These are phyloP conservation scores for Thelonectria rubi DNA, from an alignment of 2,329 filamentous ascomycete species.

Conservation along the genomic window DNA sequence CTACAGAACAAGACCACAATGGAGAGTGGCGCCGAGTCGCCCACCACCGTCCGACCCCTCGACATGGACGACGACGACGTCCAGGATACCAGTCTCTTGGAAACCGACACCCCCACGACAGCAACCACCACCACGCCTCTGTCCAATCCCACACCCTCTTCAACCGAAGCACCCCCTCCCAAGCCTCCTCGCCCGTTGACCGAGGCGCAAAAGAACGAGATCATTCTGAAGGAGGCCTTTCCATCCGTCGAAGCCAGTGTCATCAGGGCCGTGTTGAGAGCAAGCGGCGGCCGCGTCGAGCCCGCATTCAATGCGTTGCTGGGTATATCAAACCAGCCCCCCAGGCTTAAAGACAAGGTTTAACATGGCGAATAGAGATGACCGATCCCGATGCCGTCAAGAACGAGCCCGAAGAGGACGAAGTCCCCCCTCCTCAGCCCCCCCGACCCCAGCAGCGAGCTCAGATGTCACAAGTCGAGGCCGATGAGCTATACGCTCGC, in stretches of 20 bases:
- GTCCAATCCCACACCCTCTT: constrained; percentile 42
- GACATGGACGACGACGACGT: constrained; percentile 77
- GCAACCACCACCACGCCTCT: constrained; percentile 34
- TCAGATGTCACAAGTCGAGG: constrained; percentile 82
- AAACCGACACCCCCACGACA: constrained; percentile 50
- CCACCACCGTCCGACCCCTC: constrained; percentile 70
- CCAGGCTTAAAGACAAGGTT: not conserved
- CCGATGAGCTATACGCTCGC: constrained; percentile 90
- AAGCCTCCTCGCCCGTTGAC: constrained; percentile 88
- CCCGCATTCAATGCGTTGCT: constrained; percentile 95
- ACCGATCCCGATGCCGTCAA: constrained; percentile 76
- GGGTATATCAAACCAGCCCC: constrained; percentile 58
- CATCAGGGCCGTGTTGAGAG: constrained; percentile 86
- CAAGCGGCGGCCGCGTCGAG: constrained; percentile 88
- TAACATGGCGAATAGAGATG: constrained; percentile 65
- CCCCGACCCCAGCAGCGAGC: constrained; percentile 75
- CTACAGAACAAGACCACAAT: constrained; percentile 55
- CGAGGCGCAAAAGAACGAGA: constrained; percentile 84
- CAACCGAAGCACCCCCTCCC: constrained; percentile 65
- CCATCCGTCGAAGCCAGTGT: constrained; percentile 82
- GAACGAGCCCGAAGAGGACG: constrained; percentile 60
- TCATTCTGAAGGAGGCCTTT: constrained; percentile 92
- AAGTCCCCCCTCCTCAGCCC: constrained; percentile 76
- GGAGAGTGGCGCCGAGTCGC: constrained; percentile 66
- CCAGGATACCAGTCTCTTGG: constrained; percentile 65